Conservation (phyloP, 371 early-diverging fungal genomes). For the Circinella minor region DNA sequence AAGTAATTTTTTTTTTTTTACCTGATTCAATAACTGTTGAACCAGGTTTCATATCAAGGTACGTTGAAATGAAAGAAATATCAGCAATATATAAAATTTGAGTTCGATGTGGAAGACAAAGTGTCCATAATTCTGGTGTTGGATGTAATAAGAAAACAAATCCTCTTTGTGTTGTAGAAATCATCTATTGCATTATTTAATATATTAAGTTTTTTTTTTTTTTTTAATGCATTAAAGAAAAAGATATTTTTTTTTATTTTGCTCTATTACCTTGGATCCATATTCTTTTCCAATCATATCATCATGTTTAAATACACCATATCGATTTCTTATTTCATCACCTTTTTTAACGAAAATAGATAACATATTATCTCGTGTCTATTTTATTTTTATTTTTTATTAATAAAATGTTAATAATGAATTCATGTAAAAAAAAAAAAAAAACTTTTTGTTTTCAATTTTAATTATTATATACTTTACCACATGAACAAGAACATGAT, state of each 20-base stretch:
- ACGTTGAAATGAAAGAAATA: constrained; percentile 84
- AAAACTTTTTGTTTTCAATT: background rate
- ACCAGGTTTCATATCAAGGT: constrained; percentile 88
- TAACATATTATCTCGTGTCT: constrained; percentile 73
- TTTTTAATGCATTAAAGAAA: background rate
- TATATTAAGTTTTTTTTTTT: background rate
- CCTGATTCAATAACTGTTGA: constrained; percentile 89
- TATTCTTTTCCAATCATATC: constrained; percentile 87
- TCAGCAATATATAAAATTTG: constrained; percentile 95
- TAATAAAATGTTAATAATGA: too few relatives aligned
- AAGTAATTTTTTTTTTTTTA: constrained; percentile 19
- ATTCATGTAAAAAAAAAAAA: too few relatives aligned
- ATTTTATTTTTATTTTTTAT: background rate
- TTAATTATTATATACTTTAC: constrained; percentile 34
- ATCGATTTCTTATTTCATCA: constrained; percentile 70
- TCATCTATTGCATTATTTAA: constrained; percentile 35
- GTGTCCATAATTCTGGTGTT: constrained; percentile 96
- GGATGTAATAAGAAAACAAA: constrained; percentile 91
- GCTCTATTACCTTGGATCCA: constrained; percentile 85
- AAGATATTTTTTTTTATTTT: background rate
- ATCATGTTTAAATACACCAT: constrained; percentile 78
- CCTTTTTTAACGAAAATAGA: constrained; percentile 63
- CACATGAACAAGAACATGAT: constrained; percentile 64
- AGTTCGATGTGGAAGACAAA: constrained; percentile 91
- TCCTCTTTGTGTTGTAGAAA: constrained; percentile 75